Base-by-base conservation (phyloP, 148 eudicot genomes). In the Spergularia marina region DNA sequence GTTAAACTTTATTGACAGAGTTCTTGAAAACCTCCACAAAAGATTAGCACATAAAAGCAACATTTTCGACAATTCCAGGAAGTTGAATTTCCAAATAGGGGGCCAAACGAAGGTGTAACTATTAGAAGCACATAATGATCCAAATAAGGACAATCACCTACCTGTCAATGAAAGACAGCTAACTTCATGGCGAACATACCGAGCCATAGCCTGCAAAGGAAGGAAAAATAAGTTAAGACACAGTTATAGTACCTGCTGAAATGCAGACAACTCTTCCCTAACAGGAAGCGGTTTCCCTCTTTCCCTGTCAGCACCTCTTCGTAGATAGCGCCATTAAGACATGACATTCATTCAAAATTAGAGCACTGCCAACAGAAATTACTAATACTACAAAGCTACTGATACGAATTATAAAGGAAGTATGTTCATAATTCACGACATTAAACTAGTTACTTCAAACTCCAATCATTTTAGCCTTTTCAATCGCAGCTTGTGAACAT, bases 131-230 rank as follows among this genome's bases (percentile, higher is more conserved):
- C 15, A 58, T 2, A 10, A 57, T 21, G 17, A 64, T 7, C 30
- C n/a, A 66, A 16, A 15, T 1, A 60, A 36, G 52, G 15, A 53
- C 40, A 65, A 51, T 71, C 18, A 47, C 60, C 6, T 85, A 94
- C 98, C 98, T 73, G 96, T 92, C 76, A 90, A 67, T 51, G 91
- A 82, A 63, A 92, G 85, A 78, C 96, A 90, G 77, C 78, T 81
- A 64, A 86, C 76, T 87, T 92, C 94, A 76, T 82, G 88, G 34
- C 90, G 91, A 74, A 95, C 86, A 89, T 92, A 92, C 68, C 96
- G 90, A 60, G 93, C 85, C 90, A 94, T 85, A 70, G 96, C 98
- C 98, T 94, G 86, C 55, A 78, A 51, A 55, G 34, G 17, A 23
- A 12, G 21, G n/a, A 71, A 77, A 36, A 70, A 0, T 21, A 47